These are phyloP conservation scores for Colletotrichum horii DNA, from an alignment of 2,329 filamentous ascomycete species.

Conservation along the genomic window DNA sequence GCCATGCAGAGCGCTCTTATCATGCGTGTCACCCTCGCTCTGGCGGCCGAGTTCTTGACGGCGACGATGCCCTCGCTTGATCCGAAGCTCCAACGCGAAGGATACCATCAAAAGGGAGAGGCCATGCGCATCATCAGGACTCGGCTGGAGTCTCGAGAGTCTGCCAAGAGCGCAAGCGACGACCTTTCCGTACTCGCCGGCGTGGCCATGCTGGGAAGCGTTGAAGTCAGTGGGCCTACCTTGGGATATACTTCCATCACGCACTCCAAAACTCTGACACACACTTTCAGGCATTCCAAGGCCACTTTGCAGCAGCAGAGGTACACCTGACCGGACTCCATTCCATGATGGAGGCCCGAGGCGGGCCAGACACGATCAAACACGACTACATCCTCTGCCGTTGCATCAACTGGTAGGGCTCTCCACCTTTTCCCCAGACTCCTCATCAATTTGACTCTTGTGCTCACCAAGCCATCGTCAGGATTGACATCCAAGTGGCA, in stretches of 20 bases:
- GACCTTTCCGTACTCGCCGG: slow-evolving; percentile 13
- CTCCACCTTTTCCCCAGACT: background rate
- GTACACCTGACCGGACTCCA: slow-evolving; percentile 20
- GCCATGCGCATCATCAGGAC: slow-evolving; percentile 16
- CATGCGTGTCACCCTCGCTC: slow-evolving; percentile 20
- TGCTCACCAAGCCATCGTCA: background rate
- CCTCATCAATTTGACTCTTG: background rate
- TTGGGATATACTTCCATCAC: background rate
- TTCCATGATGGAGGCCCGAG: slow-evolving; percentile 15
- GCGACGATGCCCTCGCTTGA: slow-evolving; percentile 15
- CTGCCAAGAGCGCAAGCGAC: background rate
- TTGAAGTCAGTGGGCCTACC: slow-evolving; percentile 8
- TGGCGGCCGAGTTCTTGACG: slow-evolving; percentile 20
- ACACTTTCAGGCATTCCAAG: slow-evolving; percentile 17
- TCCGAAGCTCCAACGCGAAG: slow-evolving; percentile 9
- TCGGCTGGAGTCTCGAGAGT: background rate
- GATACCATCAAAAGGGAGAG: slow-evolving; percentile 21
- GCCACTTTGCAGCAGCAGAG: slow-evolving; percentile 18
- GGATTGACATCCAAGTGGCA: slow-evolving; percentile 22
- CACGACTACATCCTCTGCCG: slow-evolving; percentile 25
- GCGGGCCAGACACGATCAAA: slow-evolving; percentile 16
- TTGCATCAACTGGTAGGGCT: slow-evolving; percentile 21
- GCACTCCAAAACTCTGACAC: background rate
- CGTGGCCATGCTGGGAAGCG: slow-evolving; percentile 16
- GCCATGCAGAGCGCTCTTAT: slow-evolving; percentile 23